Evolutionary conservation across 129 eudicot genomes (phyloP).

Genomic region (Saussurea involucrata): DNA sequence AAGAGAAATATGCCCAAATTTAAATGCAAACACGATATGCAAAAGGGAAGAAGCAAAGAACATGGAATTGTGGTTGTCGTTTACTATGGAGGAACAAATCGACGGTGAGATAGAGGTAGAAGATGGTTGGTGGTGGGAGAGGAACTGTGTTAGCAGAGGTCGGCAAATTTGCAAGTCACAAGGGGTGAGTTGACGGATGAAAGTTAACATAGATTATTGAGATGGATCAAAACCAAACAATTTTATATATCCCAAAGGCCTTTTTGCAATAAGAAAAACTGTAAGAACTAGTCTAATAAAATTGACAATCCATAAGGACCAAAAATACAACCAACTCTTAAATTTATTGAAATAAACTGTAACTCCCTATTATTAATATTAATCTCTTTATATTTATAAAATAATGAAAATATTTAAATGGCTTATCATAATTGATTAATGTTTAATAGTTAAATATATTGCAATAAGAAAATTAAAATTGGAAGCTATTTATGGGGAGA

Average conservation of each 20-base stretch:
- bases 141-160: neutral
- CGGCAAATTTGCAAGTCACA: neutral
- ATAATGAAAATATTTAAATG: too few relatives aligned
- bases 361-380: too few relatives aligned
- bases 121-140: neutral
- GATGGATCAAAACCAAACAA: neutral
- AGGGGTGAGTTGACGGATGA: too few relatives aligned
- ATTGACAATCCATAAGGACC: neutral
- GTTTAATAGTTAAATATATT: too few relatives aligned
- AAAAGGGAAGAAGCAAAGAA: neutral
- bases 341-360: too few relatives aligned
- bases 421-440: too few relatives aligned
- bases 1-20: neutral
- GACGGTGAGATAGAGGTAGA: neutral
- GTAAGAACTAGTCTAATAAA: neutral
- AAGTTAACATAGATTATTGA: neutral
- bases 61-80: neutral
- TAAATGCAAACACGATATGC: neutral
- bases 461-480: neutral
- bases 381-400: too few relatives aligned
- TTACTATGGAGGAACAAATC: neutral
- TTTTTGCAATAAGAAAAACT: neutral
- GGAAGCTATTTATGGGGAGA: neutral
- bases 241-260: too few relatives aligned
- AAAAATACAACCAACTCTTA: neutral